Evolutionary conservation across 2,329 filamentous ascomycete species (phyloP), one percentile per base, ranked within the genome.

Genomic region (Macrophomina pseudophaseolina): DNA sequence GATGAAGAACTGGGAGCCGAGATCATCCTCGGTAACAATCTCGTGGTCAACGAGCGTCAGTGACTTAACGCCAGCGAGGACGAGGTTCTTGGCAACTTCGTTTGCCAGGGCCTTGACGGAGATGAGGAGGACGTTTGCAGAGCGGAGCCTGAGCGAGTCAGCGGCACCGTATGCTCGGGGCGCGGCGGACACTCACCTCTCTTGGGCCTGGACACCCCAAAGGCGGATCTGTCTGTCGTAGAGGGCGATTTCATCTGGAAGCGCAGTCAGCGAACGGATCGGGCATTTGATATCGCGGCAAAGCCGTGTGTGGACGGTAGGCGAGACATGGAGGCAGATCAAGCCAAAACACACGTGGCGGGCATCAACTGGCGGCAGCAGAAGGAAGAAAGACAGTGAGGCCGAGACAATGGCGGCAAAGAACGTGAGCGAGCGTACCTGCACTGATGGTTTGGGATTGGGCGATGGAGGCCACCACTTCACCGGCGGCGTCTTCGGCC

Each of bases 221-320:
- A 99, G 88, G 64, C 95, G 91, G 74, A 99, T 97, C 78, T 99
- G 95, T 59, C 95, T 90, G 80, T 99, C 95, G 78, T 99, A 99
- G 5, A 98, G 88, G 14, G 94, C 95, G 74, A 98, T 97, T 76
- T 99, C 95, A 79, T 98, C 95, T 92, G 53, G 9, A 51, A 0
- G n/a, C 14, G 6, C 18, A 9, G 58, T 62, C 58, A 62, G 44
- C n/a, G 18, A 7, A 40, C 9, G 28, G 18, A 60, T 16, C 7
- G 38, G 8, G 30, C 42, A 33, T 40, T 35, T 32, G 42, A 49
- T 62, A 46, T 42, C 42, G 51, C 30, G 51, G 51, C 51, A 53
- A 53, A 28, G 51, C 33, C 51, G 48, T 28, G 18, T 42, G 28
- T 28, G 42, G 40, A 11, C 32, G 11, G 30, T 12, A 8, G 8